Evolutionary conservation across 371 early-diverging fungal species (phyloP).

Genomic region (Syncephalastrum racemosum): DNA sequence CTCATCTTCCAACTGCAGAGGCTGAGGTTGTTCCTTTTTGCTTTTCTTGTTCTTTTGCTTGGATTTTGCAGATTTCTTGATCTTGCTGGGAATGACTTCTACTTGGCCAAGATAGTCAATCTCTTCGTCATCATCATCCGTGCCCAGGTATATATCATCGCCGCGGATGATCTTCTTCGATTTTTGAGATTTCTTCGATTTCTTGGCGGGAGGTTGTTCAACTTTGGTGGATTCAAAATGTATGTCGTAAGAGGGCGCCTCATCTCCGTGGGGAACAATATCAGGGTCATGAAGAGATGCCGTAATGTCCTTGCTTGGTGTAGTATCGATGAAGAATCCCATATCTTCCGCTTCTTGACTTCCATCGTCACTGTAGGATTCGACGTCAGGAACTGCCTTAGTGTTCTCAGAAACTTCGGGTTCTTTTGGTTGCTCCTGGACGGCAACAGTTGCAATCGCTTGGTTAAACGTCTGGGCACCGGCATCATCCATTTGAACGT

Average conservation of each 20-base stretch:
- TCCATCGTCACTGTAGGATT: too few relatives aligned
- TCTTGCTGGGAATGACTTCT: too few relatives aligned
- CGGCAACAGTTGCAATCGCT: too few relatives aligned
- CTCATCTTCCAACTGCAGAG: slow-evolving; percentile 19
- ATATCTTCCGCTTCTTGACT: too few relatives aligned
- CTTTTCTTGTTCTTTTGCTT: slow-evolving; percentile 4
- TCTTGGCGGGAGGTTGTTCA: slow-evolving; percentile 5
- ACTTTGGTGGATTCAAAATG: slow-evolving; percentile 4
- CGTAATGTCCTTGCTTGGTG: neutral
- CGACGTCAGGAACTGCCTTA: too few relatives aligned
- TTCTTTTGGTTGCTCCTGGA: too few relatives aligned
- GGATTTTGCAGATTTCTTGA: neutral
- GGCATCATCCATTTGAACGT: too few relatives aligned
- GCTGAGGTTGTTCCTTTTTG: slow-evolving; percentile 12
- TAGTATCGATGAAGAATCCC: neutral
- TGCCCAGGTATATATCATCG: slow-evolving; percentile 21
- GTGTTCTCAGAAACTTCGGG: too few relatives aligned
- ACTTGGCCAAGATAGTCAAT: neutral
- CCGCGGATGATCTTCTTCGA: slow-evolving; percentile 17
- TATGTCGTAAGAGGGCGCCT: neutral
- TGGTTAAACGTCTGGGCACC: too few relatives aligned
- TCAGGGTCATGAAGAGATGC: neutral
- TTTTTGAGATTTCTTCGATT: slow-evolving; percentile 7
- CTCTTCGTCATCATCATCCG: slow-evolving; percentile 13
- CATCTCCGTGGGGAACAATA: neutral